These are phyloP conservation scores for Paecilomyces variotii DNA, from an alignment of 2,329 filamentous ascomycete species.

Conservation along the genomic window DNA sequence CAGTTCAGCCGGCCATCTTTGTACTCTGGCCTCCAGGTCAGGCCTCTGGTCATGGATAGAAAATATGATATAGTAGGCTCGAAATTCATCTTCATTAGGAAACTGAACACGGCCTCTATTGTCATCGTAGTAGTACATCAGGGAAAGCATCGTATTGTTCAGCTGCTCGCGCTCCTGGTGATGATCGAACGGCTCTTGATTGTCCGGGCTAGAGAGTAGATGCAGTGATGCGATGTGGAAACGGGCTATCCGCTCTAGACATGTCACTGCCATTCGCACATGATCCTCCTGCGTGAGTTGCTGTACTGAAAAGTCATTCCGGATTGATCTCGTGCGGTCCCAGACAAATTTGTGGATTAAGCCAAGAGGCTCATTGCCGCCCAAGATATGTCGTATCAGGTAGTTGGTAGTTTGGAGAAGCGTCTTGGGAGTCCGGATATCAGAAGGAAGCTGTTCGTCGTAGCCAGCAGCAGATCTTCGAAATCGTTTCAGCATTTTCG, in stretches of 20 bases:
- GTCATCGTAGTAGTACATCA: constrained; percentile 55
- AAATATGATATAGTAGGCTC: constrained; percentile 54
- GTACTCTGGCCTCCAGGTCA: constrained; percentile 51
- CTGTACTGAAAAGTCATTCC: constrained; percentile 59
- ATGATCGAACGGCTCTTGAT: constrained; percentile 46
- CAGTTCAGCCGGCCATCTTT: constrained; percentile 46
- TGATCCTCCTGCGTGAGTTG: constrained; percentile 50
- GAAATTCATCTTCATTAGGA: constrained; percentile 55
- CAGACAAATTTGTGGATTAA: constrained; percentile 57
- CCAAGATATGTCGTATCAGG: constrained; percentile 43
- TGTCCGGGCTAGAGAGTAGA: constrained; percentile 45
- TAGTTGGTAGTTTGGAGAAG: constrained; percentile 42
- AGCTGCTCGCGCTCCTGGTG: constrained; percentile 58
- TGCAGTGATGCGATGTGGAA: constrained; percentile 58
- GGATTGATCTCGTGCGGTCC: constrained; percentile 57
- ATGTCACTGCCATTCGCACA: constrained; percentile 50
- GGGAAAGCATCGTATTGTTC: constrained; percentile 53
- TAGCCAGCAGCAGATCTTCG: constrained; percentile 55
- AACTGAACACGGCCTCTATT: constrained; percentile 42
- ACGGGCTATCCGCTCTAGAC: constrained; percentile 55
- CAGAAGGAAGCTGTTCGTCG: constrained; percentile 56
- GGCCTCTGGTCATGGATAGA: constrained; percentile 46
- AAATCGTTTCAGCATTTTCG: constrained; percentile 56
- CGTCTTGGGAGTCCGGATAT: constrained; percentile 51
- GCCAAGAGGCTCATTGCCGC: constrained; percentile 41